These are phyloP conservation scores for Cladosporium sp. DNA, from an alignment of 2,329 filamentous ascomycete species.

Conservation along the genomic window DNA sequence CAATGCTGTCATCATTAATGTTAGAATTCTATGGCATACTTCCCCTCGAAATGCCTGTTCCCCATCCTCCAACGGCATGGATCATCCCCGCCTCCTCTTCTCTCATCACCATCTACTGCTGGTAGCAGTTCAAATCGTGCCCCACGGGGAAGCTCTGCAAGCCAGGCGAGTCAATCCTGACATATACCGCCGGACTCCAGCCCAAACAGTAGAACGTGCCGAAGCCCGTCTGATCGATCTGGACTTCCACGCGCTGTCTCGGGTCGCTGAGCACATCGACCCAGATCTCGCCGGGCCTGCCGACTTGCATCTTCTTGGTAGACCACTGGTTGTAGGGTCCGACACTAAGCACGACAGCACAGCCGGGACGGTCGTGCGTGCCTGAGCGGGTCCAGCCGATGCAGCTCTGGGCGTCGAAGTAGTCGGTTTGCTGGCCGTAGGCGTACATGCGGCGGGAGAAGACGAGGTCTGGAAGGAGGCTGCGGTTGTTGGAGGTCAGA, in stretches of 20 bases:
- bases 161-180: constrained; percentile 56
- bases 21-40: not conserved
- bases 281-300: constrained; percentile 61
- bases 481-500: constrained; percentile 22
- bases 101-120: not conserved
- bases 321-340: constrained; percentile 21
- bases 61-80: not conserved
- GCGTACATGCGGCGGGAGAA: constrained; percentile 66
- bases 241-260: constrained; percentile 55
- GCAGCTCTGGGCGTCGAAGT: constrained; percentile 61
- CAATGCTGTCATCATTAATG: constrained; percentile 2
- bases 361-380: constrained; percentile 41
- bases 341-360: constrained; percentile 37
- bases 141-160: constrained; percentile 45
- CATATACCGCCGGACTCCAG: constrained; percentile 63
- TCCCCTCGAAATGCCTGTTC: not conserved
- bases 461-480: constrained; percentile 56
- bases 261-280: constrained; percentile 58
- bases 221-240: constrained; percentile 60
- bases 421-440: constrained; percentile 65
- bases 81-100: not conserved
- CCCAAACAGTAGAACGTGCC: constrained; percentile 57
- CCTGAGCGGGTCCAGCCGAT: constrained; percentile 61
- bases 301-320: constrained; percentile 62
- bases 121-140: constrained; percentile 21